Percentiles rank a stretch among this genome's conserved stretches.
These are phyloP conservation scores for Acanthochlamys bracteata DNA, from an alignment of 106 monocot genomes.

Conservation along the genomic window DNA sequence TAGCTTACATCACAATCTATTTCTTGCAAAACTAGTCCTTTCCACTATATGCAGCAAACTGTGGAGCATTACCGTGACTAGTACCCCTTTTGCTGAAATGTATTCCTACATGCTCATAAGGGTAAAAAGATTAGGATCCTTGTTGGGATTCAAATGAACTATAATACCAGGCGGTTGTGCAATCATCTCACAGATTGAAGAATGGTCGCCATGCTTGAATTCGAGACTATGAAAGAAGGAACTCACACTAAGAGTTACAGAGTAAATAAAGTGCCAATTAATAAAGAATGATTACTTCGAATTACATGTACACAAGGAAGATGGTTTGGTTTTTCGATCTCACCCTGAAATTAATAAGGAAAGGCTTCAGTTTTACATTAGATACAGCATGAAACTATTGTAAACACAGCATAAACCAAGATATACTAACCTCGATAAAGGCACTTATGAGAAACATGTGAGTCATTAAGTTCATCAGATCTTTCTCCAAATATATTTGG, in stretches of 20 bases:
- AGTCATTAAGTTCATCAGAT: slow-evolving; percentile 1
- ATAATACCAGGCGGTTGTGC: too few relatives aligned
- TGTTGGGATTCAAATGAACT: too few relatives aligned
- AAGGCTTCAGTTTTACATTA: background rate
- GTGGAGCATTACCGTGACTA: too few relatives aligned
- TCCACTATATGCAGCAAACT: too few relatives aligned
- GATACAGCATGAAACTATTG: background rate
- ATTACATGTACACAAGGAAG: background rate
- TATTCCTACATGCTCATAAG: too few relatives aligned
- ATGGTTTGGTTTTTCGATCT: background rate
- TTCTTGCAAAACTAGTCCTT: too few relatives aligned
- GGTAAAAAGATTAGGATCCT: too few relatives aligned
- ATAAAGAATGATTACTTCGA: background rate
- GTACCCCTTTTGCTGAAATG: too few relatives aligned
- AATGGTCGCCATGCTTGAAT: too few relatives aligned
- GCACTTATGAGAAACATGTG: background rate
- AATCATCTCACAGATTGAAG: too few relatives aligned
- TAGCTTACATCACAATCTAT: too few relatives aligned
- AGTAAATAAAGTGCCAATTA: background rate
- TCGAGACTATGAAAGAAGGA: too few relatives aligned
- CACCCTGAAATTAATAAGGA: background rate
- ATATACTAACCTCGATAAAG: background rate
- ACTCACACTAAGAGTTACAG: background rate
- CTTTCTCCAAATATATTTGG: slow-evolving; percentile 53
- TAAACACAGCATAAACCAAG: background rate